These are phyloP conservation scores for Aspergillus sp. DNA, from an alignment of 2,329 filamentous ascomycete genomes.

Conservation along the genomic window DNA sequence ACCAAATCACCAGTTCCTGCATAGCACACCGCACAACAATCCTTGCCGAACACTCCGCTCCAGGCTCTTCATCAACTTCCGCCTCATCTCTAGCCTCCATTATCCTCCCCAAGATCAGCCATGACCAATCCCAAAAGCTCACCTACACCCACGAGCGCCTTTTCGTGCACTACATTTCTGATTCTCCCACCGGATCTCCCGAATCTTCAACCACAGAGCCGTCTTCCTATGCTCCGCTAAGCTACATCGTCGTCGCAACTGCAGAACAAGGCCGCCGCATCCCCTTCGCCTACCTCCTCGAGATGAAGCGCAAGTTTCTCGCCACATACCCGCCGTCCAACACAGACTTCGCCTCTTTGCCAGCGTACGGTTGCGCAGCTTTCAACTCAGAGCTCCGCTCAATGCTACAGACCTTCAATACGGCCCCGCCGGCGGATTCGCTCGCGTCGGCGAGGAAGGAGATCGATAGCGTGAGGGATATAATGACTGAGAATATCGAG, in stretches of 20 bases:
- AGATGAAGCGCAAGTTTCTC: slow-evolving; percentile 87
- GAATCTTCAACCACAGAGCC: slow-evolving; percentile 37
- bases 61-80: slow-evolving; percentile 77
- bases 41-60: slow-evolving; percentile 86
- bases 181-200: slow-evolving; percentile 64
- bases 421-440: slow-evolving; percentile 75
- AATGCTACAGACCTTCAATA: slow-evolving; percentile 82
- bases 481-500: slow-evolving; percentile 97
- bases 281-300: slow-evolving; percentile 87
- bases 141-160: slow-evolving; percentile 91
- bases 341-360: slow-evolving; percentile 74
- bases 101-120: slow-evolving; percentile 92
- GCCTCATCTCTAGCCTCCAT: slow-evolving; percentile 87
- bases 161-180: slow-evolving; percentile 94
- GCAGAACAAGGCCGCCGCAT: slow-evolving; percentile 79
- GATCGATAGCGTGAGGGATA: slow-evolving; percentile 87
- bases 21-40: slow-evolving; percentile 94
- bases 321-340: slow-evolving; percentile 62
- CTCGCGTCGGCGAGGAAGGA: slow-evolving; percentile 80
- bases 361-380: slow-evolving; percentile 83
- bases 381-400: slow-evolving; percentile 79
- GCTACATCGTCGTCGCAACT: slow-evolving; percentile 87
- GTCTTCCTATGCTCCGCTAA: slow-evolving; percentile 74
- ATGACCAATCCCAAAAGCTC: slow-evolving; percentile 77
- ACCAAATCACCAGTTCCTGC: slow-evolving; percentile 67